Evolutionary conservation across 2,329 filamentous ascomycete species (phyloP), one percentile per base, ranked within the genome.

Genomic region (Monilinia fructicola): DNA sequence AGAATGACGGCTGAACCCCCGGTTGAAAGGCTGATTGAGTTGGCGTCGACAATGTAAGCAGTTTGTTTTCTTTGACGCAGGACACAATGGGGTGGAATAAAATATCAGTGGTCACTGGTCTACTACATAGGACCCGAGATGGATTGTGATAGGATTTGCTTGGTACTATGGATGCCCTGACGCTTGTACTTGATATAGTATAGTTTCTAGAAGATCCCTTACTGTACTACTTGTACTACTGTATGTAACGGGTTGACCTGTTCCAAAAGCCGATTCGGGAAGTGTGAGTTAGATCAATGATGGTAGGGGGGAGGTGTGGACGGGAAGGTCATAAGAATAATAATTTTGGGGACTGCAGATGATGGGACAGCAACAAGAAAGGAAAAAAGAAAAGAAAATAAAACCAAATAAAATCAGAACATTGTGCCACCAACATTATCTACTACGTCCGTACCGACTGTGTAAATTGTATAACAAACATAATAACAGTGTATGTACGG

Each of bases 11-110:
- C 58, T 38, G 58, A 61, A 61, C 28, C n/a, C 42, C 44, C 46
- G 50, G 26, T 26, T 14, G 31, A 61, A 48, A 61, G 46, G 58
- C 31, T 61, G 58, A 50, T 52, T 52, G 26, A 16, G 26, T 50
- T 50, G 58, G 44, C 44, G 58, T 50, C 44, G 58, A 61, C 44
- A 61, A 52, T 61, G 44, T 50, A 61, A 61, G 50, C 58, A 38
- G n/a, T 38, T 38, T 61, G 44, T 21, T 61, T 50, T 38, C 44
- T 61, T 9, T 52, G 58, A 61, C 28, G 58, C 58, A 50, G 58
- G 50, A 61, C n/a, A 38, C 58, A 61, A 61, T 26, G 48, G n/a
- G 2, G 44, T 38, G n/a, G 35, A 31, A 61, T 46, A 38, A 61
- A 26, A 21, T 48, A 21, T 50, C 58, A 38, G 28, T 35, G 28